A percentile compares a stretch with the other conserved stretches of the same genome.
These are phyloP conservation scores for Halteria grandinella DNA, from an alignment of 73 alveolate species.

Conservation along the genomic window DNA sequence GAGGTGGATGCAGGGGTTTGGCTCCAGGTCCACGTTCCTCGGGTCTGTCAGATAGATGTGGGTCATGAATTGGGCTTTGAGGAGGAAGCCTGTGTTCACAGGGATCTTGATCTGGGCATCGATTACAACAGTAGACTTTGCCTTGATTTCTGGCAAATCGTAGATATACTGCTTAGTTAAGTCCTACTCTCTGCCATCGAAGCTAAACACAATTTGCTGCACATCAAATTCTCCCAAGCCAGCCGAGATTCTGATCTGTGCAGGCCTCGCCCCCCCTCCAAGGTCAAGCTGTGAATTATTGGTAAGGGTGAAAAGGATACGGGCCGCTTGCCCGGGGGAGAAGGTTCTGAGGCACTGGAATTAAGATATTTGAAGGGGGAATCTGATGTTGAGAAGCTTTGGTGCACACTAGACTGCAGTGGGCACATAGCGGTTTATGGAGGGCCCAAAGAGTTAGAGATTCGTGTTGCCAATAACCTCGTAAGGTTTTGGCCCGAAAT, in stretches of 20 bases:
- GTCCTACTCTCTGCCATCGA: background rate
- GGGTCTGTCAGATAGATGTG: slow-evolving; percentile 21
- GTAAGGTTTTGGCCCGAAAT: background rate
- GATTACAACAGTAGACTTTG: background rate
- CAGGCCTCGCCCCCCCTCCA: slow-evolving; percentile 27
- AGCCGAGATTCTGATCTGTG: background rate
- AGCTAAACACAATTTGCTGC: background rate
- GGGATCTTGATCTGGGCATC: slow-evolving; percentile 9
- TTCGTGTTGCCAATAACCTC: background rate
- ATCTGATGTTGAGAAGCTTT: background rate
- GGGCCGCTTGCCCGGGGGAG: background rate
- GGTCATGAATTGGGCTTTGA: slow-evolving; percentile 4
- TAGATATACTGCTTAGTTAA: background rate
- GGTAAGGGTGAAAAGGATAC: background rate
- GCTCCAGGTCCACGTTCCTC: background rate
- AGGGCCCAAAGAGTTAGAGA: background rate
- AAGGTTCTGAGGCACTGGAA: slow-evolving; percentile 24
- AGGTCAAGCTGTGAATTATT: background rate
- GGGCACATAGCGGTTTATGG: background rate
- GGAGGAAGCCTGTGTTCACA: background rate
- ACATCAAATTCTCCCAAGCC: slow-evolving; percentile 39
- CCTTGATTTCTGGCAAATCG: background rate
- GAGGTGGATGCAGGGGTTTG: slow-evolving; percentile 25
- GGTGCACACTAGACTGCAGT: background rate
- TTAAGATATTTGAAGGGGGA: background rate